Evolutionary conservation across 495 filamentous ascomycete species (phyloP), one percentile per base, ranked within the genome.

Genomic region (Lasiosphaeria miniovina): DNA sequence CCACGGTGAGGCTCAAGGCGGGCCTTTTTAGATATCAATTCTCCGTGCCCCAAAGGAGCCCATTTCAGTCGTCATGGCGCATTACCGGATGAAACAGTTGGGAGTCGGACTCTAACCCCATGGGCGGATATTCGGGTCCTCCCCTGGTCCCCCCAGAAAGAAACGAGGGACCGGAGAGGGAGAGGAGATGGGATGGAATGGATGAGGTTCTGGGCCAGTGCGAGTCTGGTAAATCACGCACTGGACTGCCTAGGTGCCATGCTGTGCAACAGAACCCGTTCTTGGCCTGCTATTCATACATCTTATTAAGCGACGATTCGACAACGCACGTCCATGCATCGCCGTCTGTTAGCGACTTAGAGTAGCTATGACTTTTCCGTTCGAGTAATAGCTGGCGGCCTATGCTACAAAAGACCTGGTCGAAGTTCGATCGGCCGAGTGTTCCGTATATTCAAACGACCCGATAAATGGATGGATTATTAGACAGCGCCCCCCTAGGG

Each of bases 171-270:
- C 15, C 6, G 7, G 7, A n/a, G 8, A 51, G 10, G 41, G 55
- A 45, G 43, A 49, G 12, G 17, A 34, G 38, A 57, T 5, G 43
- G 12, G 17, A 34, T 6, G 38, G 35, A 33, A 14, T 48, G 38
- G 45, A 40, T 52, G 49, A 53, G 15, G 36, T 55, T 45, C 52
- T 55, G 14, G n/a, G 36, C 52, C 52, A 55, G 52, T 45, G 52
- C 52, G 38, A 54, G 38, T 31, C 49, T 32, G 15, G 6, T n/a
- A 46, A 51, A 31, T 51, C 32, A 14, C 49, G 49, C 49, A 51
- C 49, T 51, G 49, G n/a, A 9, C 46, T 10, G 40, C 24, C 24
- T 41, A 46, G 11, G 12, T 46, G 43, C 4, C 8, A 11, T 46
- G 43, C 12, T 46, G 43, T 46, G 43, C 43, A n/a, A 46, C 43